phyloP scores from a whole-genome alignment of 2,329 filamentous ascomycete genomes.

The Cordyceps farinosa region DNA sequence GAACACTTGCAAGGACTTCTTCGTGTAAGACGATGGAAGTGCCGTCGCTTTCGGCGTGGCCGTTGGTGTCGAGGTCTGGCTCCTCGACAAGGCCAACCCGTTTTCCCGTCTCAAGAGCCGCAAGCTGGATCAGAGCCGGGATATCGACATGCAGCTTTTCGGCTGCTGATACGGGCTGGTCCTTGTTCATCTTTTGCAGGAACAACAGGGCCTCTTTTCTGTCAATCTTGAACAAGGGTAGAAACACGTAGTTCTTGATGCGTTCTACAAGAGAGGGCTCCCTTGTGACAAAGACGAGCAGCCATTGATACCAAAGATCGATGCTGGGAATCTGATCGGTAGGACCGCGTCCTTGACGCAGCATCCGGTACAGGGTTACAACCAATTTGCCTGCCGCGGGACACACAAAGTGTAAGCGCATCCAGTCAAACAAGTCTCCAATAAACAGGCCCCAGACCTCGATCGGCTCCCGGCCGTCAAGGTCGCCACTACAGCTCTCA shows the following conservation, averaged over 20 bases:
- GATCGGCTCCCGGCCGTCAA: constrained; percentile 16
- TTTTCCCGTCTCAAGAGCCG: constrained; percentile 68
- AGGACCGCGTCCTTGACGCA: constrained; percentile 34
- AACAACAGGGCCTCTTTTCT: constrained; percentile 52
- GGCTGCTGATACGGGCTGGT: constrained; percentile 44
- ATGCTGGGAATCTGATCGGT: constrained; percentile 31
- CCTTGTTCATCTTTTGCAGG: constrained; percentile 53
- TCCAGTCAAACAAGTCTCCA: constrained; percentile 50
- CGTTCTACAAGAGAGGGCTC: constrained; percentile 55
- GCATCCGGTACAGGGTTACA: constrained; percentile 51
- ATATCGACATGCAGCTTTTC: constrained; percentile 45
- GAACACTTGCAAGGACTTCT: constrained; percentile 48
- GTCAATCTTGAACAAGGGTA: constrained; percentile 59
- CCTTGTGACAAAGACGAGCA: constrained; percentile 47
- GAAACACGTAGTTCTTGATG: constrained; percentile 62
- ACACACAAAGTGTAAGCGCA: constrained; percentile 54
- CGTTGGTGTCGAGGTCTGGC: constrained; percentile 37
- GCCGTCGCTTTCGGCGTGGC: constrained; percentile 21
- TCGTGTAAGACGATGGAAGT: constrained; percentile 35
- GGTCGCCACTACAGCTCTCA: constrained; percentile 33
- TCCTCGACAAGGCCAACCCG: constrained; percentile 67
- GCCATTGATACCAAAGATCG: constrained; percentile 53
- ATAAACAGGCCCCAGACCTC: constrained; percentile 50
- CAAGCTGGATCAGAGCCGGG: constrained; percentile 58
- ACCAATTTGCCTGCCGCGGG: constrained; percentile 59